Conservation (phyloP, 352 stramenopile genomes). For the Globisporangium nunn region DNA sequence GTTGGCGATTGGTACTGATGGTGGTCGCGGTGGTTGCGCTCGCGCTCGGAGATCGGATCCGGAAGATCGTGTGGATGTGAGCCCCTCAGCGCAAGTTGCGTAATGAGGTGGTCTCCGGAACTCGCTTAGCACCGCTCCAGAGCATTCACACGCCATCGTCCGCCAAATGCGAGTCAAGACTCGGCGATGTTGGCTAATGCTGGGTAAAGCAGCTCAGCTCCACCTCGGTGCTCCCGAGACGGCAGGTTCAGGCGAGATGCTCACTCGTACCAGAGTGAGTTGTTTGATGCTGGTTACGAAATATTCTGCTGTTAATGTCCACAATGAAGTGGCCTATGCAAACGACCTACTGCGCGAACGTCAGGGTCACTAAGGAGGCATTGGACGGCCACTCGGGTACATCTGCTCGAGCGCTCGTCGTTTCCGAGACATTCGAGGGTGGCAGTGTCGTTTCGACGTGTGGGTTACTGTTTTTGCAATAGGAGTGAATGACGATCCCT, state of each 20-base stretch:
- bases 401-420: neutral
- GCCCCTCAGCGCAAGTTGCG: constrained; percentile 1
- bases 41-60: neutral
- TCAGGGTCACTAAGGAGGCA: neutral
- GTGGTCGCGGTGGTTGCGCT: neutral
- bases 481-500: neutral
- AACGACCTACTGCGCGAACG: neutral
- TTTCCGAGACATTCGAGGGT: neutral
- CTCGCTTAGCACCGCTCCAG: neutral
- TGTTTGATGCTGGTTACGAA: neutral
- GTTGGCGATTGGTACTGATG: neutral
- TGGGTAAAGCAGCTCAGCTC: neutral
- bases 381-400: neutral
- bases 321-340: neutral
- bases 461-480: constrained; percentile 3
- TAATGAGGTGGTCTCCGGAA: constrained; percentile 11
- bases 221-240: neutral
- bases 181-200: constrained; percentile 1
- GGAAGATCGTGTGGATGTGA: constrained; percentile 3
- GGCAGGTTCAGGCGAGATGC: neutral
- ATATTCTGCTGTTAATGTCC: neutral
- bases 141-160: neutral
- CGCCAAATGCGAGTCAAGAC: neutral
- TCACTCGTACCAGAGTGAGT: neutral
- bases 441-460: neutral